A percentile compares a stretch with the other conserved stretches of the same genome.
phyloP scores from a whole-genome alignment of 441 rosid species.

The Kokia cookei region DNA sequence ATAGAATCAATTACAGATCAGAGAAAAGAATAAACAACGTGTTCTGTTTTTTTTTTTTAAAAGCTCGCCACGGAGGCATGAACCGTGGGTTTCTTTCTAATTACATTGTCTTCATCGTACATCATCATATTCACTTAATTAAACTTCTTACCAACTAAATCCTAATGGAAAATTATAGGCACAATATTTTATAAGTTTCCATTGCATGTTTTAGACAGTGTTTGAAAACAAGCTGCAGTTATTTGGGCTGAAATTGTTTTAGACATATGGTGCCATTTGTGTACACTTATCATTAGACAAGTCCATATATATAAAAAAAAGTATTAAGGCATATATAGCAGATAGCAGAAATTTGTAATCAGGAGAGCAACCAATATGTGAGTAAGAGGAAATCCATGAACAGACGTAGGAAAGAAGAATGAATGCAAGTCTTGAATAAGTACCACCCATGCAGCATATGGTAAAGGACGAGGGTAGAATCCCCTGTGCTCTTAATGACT shows the following conservation, averaged over 20 bases:
- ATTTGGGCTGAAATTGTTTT: slow-evolving; percentile 9
- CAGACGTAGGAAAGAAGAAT: background rate
- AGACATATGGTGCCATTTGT: background rate
- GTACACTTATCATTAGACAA: background rate
- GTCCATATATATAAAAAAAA: background rate
- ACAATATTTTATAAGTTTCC: background rate
- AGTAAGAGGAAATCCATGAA: background rate
- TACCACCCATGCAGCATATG: background rate
- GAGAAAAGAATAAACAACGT: background rate
- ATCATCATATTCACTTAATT: background rate
- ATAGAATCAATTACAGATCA: background rate
- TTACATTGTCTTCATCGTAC: background rate
- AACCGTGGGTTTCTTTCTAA: background rate
- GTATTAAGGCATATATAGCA: background rate
- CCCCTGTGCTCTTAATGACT: background rate
- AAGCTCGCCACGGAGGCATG: background rate
- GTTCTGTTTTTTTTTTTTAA: background rate
- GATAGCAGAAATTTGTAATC: background rate
- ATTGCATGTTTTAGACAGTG: slow-evolving; percentile 24
- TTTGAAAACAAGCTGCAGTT: slow-evolving; percentile 32
- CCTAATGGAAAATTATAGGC: background rate
- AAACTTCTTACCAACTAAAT: background rate
- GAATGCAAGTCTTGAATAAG: background rate
- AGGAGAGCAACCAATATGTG: background rate
- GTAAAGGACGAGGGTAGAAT: background rate